Evolutionary conservation across 2,329 filamentous ascomycete species (phyloP).

Genomic region (Cytospora piceae): DNA sequence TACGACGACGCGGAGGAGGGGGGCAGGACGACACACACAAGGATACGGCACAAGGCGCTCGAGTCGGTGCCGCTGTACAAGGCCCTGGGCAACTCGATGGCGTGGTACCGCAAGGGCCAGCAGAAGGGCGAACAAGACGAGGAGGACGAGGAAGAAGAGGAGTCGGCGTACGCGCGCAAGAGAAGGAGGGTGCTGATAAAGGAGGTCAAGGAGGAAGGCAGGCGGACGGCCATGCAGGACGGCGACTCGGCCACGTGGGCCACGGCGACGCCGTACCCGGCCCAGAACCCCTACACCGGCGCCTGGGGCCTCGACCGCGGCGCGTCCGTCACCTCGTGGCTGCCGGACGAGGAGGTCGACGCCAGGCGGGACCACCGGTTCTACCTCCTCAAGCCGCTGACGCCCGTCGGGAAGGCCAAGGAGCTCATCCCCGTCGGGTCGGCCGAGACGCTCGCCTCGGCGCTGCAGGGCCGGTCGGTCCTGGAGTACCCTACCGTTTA

Average conservation of each 20-base stretch:
- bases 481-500: slow-evolving; percentile 76
- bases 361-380: slow-evolving; percentile 30
- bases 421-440: slow-evolving; percentile 58
- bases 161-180: slow-evolving; percentile 8
- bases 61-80: slow-evolving; percentile 41
- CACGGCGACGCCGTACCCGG: slow-evolving; percentile 29
- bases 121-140: slow-evolving; percentile 23
- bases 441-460: slow-evolving; percentile 51
- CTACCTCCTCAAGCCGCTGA: slow-evolving; percentile 36
- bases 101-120: slow-evolving; percentile 33
- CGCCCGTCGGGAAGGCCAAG: slow-evolving; percentile 28
- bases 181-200: slow-evolving; percentile 20
- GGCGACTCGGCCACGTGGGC: slow-evolving; percentile 32
- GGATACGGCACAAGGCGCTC: slow-evolving; percentile 44
- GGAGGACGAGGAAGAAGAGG: slow-evolving; percentile 24
- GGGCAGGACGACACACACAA: slow-evolving; percentile 33
- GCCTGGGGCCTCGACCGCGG: slow-evolving; percentile 34
- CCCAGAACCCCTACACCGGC: slow-evolving; percentile 35
- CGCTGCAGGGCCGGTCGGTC: slow-evolving; percentile 60
- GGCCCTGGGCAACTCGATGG: slow-evolving; percentile 35
- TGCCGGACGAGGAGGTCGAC: slow-evolving; percentile 30
- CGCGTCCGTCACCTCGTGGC: slow-evolving; percentile 32
- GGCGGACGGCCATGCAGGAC: slow-evolving; percentile 31
- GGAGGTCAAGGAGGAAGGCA: slow-evolving; percentile 27
- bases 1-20: slow-evolving; percentile 33